Evolutionary conservation across 2,329 filamentous ascomycete genomes (phyloP), one percentile per base, ranked within the genome.

Genomic region (Chaetomium globosum): DNA sequence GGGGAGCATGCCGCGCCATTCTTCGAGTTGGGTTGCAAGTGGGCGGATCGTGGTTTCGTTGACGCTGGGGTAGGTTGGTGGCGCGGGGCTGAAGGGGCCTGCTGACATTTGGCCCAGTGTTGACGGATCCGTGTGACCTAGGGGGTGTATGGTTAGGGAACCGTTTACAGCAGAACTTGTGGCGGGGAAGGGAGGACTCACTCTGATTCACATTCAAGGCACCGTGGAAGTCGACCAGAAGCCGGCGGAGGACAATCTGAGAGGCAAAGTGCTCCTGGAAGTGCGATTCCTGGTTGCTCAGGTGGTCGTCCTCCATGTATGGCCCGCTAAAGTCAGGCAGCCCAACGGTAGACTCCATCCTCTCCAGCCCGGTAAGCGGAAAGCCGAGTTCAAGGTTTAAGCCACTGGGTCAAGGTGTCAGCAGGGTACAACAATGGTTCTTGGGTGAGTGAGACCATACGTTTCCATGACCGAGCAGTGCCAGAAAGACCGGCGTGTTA

Each of bases 231-330:
- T 82, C 79, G 1, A 80, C 78, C 46, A 83, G 82, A 2, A 88
- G 75, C 28, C 82, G 78, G 23, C 83, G 78, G 21, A 88, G 77
- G 12, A 84, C 82, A 54, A 88, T 83, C 70, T 87, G 85, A 0
- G 85, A 86, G 2, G 83, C 80, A 72, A 86, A 87, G 69, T 88
- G 81, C 65, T 85, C 82, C 67, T 85, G 81, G 64, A 83, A 85
- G 65, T 85, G 80, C 1, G 83, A 82, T 10, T 78, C 74, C 67
- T 85, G 81, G 66, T 84, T 82, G 23, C 76, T 77, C 13, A 79
- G 71, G 64, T 81, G 78, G 68, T 84, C 81, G 19, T 80, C 78
- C 43, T 81, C 78, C n/a, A 77, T 79, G 31, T 80, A 80, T 1
- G 79, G 76, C 2, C 77, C 77, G 59, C 79, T 80, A 69, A 86